A percentile compares a stretch with the other conserved stretches of the same genome.
Conservation (phyloP, 2,329 filamentous ascomycete genomes). For the Botrytis tulipae region DNA sequence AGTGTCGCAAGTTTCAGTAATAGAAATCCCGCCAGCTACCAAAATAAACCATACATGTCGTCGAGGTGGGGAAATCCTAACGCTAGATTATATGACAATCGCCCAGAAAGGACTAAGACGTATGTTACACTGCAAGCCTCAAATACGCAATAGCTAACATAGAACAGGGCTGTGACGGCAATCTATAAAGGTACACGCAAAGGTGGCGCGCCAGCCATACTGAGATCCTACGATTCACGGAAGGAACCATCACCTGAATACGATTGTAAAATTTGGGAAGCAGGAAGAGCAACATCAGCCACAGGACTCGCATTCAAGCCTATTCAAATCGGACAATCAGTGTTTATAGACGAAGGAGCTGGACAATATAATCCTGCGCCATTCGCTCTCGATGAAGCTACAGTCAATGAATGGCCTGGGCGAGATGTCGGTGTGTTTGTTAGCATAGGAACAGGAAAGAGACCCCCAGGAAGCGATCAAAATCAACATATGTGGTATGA, state of each 20-base stretch:
- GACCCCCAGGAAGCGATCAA: constrained; percentile 65
- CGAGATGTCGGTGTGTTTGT: constrained; percentile 89
- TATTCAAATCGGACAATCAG: constrained; percentile 86
- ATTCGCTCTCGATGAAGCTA: constrained; percentile 82
- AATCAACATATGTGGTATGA: constrained; percentile 87
- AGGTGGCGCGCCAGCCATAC: constrained; percentile 65
- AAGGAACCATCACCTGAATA: constrained; percentile 88
- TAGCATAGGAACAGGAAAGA: constrained; percentile 90
- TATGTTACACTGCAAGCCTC: constrained; percentile 48
- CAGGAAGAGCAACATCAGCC: constrained; percentile 88
- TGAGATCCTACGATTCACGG: constrained; percentile 93
- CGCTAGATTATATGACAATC: constrained; percentile 80
- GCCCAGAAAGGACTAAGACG: constrained; percentile 88
- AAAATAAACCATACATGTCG: constrained; percentile 50
- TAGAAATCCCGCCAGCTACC: constrained; percentile 58
- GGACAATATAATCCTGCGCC: constrained; percentile 92
- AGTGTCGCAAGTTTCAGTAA: constrained; percentile 80
- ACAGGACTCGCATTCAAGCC: constrained; percentile 95
- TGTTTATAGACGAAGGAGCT: constrained; percentile 89
- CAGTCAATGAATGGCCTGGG: constrained; percentile 91
- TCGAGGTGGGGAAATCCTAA: constrained; percentile 76
- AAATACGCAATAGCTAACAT: constrained; percentile 26
- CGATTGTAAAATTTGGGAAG: constrained; percentile 95
- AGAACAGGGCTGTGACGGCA: constrained; percentile 78
- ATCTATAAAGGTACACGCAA: constrained; percentile 80